phyloP scores from a whole-genome alignment of 108 stramenopile species.

The Nitzschia sp. region DNA sequence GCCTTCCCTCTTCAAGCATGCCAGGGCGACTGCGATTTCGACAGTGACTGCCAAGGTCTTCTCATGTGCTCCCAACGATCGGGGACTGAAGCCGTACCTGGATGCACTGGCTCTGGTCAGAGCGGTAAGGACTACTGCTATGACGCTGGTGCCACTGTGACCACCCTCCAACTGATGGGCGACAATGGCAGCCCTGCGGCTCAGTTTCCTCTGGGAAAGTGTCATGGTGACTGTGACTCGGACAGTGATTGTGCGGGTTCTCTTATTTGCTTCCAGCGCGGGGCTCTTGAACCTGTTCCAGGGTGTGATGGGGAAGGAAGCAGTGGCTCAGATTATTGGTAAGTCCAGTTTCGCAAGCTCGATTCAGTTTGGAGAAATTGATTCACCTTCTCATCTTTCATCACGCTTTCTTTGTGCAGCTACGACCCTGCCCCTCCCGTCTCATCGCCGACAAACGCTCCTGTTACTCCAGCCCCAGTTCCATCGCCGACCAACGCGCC shows the following conservation, averaged over 20 bases:
- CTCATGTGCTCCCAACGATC: slow-evolving; percentile 43
- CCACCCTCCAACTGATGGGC: background rate
- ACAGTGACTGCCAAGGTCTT: slow-evolving; percentile 28
- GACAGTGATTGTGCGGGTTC: slow-evolving; percentile 43
- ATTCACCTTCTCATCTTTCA: slow-evolving; percentile 29
- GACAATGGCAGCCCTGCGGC: background rate
- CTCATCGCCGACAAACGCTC: slow-evolving; percentile 39
- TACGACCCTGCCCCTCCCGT: background rate
- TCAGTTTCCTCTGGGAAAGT: slow-evolving; percentile 30
- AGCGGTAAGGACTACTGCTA: slow-evolving; percentile 41
- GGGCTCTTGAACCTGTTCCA: slow-evolving; percentile 33
- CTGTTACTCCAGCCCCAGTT: slow-evolving; percentile 47
- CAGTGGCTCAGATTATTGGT: slow-evolving; percentile 40
- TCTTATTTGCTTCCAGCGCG: slow-evolving; percentile 48
- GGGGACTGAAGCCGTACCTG: slow-evolving; percentile 37
- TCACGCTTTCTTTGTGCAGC: background rate
- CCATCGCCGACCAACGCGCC: slow-evolving; percentile 23
- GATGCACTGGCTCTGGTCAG: slow-evolving; percentile 44
- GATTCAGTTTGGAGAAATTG: slow-evolving; percentile 27
- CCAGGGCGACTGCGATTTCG: slow-evolving; percentile 29
- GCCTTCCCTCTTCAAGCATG: slow-evolving; percentile 26
- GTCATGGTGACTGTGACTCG: slow-evolving; percentile 57
- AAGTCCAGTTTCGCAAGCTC: background rate
- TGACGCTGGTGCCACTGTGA: background rate
- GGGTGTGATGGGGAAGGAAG: slow-evolving; percentile 49